phyloP scores from a whole-genome alignment of 768 basidiomycete genomes.

The Naganishia friedmannii region DNA sequence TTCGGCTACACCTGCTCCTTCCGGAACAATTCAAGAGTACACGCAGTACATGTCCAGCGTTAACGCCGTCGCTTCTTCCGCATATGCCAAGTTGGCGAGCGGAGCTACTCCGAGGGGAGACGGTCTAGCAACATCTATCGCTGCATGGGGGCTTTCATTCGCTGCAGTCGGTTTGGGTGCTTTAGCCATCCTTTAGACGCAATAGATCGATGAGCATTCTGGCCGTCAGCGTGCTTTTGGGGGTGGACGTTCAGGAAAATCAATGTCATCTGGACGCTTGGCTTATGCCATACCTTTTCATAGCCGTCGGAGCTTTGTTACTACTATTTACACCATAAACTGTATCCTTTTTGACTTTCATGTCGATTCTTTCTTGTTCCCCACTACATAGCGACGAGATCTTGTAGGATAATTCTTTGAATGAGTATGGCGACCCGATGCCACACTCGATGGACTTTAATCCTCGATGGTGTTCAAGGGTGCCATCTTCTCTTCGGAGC shows the following conservation, averaged over 20 bases:
- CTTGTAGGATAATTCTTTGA: too few species aligned
- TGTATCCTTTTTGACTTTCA: constrained; percentile 5
- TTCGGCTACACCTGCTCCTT: constrained; percentile 22
- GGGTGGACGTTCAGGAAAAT: too few species aligned
- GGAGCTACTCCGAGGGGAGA: background rate
- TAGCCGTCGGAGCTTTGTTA: background rate
- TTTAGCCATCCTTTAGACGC: constrained; percentile 14
- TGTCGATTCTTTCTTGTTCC: background rate
- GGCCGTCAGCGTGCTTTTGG: background rate
- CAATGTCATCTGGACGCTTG: background rate
- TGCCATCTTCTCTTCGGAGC: background rate
- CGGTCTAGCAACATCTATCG: background rate
- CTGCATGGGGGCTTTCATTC: constrained; percentile 7
- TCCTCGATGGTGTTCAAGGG: too few species aligned
- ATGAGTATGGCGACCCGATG: too few species aligned
- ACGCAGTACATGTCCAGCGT: constrained; percentile 13
- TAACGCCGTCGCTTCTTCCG: constrained; percentile 15
- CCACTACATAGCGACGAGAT: background rate
- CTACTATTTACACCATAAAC: background rate
- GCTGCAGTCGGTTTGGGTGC: constrained; percentile 19
- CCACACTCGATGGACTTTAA: too few species aligned
- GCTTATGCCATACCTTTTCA: background rate
- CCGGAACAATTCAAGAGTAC: constrained; percentile 26
- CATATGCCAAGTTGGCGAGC: constrained; percentile 3
- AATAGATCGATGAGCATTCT: too few species aligned